Conservation (phyloP, 306 rosid species). For the Spatholobus suberectus region DNA sequence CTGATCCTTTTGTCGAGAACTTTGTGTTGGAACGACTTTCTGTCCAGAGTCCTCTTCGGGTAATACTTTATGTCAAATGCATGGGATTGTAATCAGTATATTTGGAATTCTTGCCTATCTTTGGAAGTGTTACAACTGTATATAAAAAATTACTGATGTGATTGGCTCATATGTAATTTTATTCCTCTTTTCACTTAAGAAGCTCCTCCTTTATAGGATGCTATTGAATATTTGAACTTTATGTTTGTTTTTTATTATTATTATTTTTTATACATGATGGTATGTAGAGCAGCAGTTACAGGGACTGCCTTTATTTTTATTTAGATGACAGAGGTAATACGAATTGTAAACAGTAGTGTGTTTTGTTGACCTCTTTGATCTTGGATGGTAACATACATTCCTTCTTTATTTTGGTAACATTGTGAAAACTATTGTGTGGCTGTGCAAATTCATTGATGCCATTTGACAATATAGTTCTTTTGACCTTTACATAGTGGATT, state of each 20-base stretch:
- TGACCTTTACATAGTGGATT: slow-evolving; percentile 13
- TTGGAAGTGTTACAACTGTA: slow-evolving; percentile 29
- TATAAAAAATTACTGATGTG: not conserved
- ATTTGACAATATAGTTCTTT: slow-evolving; percentile 16
- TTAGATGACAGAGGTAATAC: slow-evolving; percentile 33
- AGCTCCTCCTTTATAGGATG: not conserved
- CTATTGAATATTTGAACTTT: slow-evolving; percentile 32
- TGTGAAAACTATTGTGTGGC: not conserved
- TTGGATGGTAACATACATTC: slow-evolving; percentile 1
- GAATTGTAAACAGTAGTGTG: not conserved
- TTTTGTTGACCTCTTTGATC: slow-evolving; percentile 26
- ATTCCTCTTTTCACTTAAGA: slow-evolving; percentile 11
- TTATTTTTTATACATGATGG: slow-evolving; percentile 10
- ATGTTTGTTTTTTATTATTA: slow-evolving; percentile 21
- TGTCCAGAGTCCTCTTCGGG: slow-evolving; percentile 97
- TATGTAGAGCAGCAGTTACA: slow-evolving; percentile 17
- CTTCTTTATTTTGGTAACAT: slow-evolving; percentile 20
- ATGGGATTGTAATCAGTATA: slow-evolving; percentile 18
- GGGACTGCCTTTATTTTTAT: slow-evolving; percentile 19
- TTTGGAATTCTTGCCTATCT: slow-evolving; percentile 29
- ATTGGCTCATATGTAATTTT: slow-evolving; percentile 34
- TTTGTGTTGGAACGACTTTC: slow-evolving; percentile 96
- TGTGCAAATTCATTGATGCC: slow-evolving; percentile 7
- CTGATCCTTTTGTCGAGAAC: slow-evolving; percentile 89
- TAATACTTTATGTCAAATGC: slow-evolving; percentile 51